Evolutionary conservation across 495 filamentous ascomycete genomes (phyloP).

Genomic region (Aspergillus funiculosus): DNA sequence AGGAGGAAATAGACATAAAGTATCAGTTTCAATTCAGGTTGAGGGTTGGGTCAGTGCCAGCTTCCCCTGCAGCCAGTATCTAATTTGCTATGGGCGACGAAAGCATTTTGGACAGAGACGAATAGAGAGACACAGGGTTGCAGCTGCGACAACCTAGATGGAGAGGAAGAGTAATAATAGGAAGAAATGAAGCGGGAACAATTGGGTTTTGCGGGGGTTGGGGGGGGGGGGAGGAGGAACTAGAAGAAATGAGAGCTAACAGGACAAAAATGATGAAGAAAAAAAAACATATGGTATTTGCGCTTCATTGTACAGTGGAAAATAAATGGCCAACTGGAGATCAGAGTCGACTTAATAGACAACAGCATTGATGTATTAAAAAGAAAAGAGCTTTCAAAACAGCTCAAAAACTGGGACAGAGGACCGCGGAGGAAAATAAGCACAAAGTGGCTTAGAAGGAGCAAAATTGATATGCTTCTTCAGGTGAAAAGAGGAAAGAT

Average conservation of each 20-base stretch:
- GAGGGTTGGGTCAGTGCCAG: constrained; percentile 9
- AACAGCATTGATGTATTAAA: constrained; percentile 21
- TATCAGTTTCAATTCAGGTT: background rate
- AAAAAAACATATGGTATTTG: constrained; percentile 39
- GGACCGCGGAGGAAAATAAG: background rate
- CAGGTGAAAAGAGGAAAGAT: constrained; percentile 6
- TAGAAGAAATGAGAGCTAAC: constrained; percentile 24
- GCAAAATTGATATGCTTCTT: constrained; percentile 8
- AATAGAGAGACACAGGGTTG: constrained; percentile 1
- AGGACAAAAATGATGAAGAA: constrained; percentile 21
- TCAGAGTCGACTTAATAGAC: constrained; percentile 17
- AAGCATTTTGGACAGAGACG: constrained; percentile 5
- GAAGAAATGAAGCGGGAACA: constrained; percentile 15
- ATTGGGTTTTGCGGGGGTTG: too few relatives aligned
- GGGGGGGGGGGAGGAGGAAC: constrained; percentile 19
- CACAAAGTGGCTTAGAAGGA: background rate
- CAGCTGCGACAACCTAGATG: background rate
- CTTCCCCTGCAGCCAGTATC: constrained; percentile 9
- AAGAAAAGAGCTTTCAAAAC: constrained; percentile 7
- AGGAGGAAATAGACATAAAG: too few relatives aligned
- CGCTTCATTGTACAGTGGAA: constrained; percentile 42
- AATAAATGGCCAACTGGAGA: constrained; percentile 21
- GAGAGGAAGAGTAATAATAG: constrained; percentile 10
- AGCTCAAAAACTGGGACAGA: constrained; percentile 10
- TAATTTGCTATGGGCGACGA: constrained; percentile 3